phyloP scores from a whole-genome alignment of 2,329 filamentous ascomycete species.

The Pyrenophora seminiperda region DNA sequence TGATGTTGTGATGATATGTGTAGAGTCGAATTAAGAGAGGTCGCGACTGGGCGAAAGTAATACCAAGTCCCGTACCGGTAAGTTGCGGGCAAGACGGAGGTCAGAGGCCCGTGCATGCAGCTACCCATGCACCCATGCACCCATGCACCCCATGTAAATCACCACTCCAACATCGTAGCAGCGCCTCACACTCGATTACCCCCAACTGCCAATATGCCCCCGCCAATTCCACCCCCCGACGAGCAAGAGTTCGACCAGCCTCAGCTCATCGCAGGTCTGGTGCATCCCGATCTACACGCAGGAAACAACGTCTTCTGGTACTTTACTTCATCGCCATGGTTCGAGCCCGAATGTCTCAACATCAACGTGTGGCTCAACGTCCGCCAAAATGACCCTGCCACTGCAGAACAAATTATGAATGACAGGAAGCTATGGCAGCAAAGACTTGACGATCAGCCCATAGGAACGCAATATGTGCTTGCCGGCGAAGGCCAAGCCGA shows the following conservation, averaged over 20 bases:
- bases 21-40: neutral
- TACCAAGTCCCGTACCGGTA: no score
- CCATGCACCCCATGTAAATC: neutral
- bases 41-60: conserved; percentile 1
- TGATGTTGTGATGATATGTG: conserved; percentile 49
- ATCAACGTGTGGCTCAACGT: conserved; percentile 58
- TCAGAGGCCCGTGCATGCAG: conserved; percentile 21
- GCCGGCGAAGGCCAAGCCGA: conserved; percentile 60
- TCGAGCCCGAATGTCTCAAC: conserved; percentile 66
- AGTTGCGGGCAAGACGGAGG: conserved; percentile 35
- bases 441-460: conserved; percentile 55
- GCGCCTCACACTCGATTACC: conserved; percentile 1
- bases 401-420: conserved; percentile 54
- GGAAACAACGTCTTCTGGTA: conserved; percentile 60
- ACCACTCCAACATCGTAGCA: neutral
- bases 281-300: conserved; percentile 29
- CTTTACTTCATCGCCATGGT: conserved; percentile 67
- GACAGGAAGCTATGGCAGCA: conserved; percentile 63
- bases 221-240: conserved; percentile 38
- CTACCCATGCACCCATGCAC: conserved; percentile 3
- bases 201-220: conserved; percentile 30
- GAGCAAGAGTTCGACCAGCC: conserved; percentile 40
- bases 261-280: conserved; percentile 26
- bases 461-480: conserved; percentile 65
- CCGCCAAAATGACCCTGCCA: conserved; percentile 52